Evolutionary conservation across 2,329 filamentous ascomycete species (phyloP), one percentile per base, ranked within the genome.

Genomic region (Calonectria honghensis): DNA sequence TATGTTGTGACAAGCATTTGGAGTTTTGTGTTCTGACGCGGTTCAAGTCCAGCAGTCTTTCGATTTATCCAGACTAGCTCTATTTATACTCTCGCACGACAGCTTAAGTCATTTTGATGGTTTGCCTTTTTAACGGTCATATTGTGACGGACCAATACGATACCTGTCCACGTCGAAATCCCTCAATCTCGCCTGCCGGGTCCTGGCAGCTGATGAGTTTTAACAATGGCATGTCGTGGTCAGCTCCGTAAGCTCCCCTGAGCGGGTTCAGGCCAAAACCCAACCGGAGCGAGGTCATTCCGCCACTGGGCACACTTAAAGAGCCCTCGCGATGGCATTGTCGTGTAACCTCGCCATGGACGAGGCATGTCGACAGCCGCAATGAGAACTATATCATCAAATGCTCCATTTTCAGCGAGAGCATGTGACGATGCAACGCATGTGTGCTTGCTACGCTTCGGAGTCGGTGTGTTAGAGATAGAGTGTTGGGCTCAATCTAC

Each of bases 311-410:
- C 20, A 61, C 31, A 24, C n/a, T n/a, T n/a, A 14, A 18, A 35
- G 29, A 39, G 14, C 18, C 10, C 41, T 35, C 41, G 20, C 52
- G 52, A 63, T 41, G 20, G 31, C 54, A 61, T 32, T 45, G 11
- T n/a, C 13, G 67, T 69, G 67, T 69, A 37, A 61, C 52, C 27
- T 20, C 10, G 7, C 16, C 29, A 29, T 39, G 67, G 67, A 61
- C n/a, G 29, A 50, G 31, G 39, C 41, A 61, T 69, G 67, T 50
- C 18, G 37, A 69, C 10, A n/a, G 52, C 67, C n/a, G 14, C 37
- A 61, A 69, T 4, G 37, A 52, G 67, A 69, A 69, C 14, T 18
- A 68, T 50, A 24, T 66, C 45, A 5, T 35, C n/a, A 20, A n/a
- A 18, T 35, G 31, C 11, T n/a, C n/a, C 29, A 35, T 16, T 7